Percentiles rank a stretch among this genome's conserved stretches.
Evolutionary conservation across 768 basidiomycete genomes (phyloP).

Genomic region (Xanthoconium purpureum): DNA sequence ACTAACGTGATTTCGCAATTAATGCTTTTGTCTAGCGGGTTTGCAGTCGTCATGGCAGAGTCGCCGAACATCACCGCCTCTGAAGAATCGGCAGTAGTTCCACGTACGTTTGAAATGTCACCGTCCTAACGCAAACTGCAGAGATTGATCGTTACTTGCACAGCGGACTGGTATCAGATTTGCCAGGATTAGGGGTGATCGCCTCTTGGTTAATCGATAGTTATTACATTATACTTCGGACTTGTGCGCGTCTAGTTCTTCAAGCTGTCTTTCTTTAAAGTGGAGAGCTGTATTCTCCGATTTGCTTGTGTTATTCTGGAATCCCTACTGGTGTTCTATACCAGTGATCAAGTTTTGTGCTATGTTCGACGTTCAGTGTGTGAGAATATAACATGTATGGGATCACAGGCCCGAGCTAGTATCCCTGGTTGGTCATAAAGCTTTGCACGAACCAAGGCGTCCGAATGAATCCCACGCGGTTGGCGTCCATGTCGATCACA

Average conservation of each 20-base stretch:
- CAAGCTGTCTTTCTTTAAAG: too few species aligned
- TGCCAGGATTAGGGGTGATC: not conserved
- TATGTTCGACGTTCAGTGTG: not conserved
- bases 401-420: not conserved
- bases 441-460: not conserved
- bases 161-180: not conserved
- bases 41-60: slow-evolving; percentile 27
- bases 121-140: not conserved
- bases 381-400: not conserved
- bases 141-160: not conserved
- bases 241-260: too few species aligned
- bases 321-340: not conserved
- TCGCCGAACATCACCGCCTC: not conserved
- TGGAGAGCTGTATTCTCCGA: too few species aligned
- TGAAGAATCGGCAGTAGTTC: not conserved
- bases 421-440: slow-evolving; percentile 2
- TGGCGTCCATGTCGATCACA: too few species aligned
- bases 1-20: not conserved
- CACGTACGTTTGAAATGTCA: not conserved
- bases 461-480: too few species aligned
- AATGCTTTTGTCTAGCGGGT: not conserved
- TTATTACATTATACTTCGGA: too few species aligned
- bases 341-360: not conserved
- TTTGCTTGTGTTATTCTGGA: too few species aligned
- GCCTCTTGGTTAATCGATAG: not conserved